phyloP scores from a whole-genome alignment of 2,329 filamentous ascomycete species.

The Diaporthe helianthi region DNA sequence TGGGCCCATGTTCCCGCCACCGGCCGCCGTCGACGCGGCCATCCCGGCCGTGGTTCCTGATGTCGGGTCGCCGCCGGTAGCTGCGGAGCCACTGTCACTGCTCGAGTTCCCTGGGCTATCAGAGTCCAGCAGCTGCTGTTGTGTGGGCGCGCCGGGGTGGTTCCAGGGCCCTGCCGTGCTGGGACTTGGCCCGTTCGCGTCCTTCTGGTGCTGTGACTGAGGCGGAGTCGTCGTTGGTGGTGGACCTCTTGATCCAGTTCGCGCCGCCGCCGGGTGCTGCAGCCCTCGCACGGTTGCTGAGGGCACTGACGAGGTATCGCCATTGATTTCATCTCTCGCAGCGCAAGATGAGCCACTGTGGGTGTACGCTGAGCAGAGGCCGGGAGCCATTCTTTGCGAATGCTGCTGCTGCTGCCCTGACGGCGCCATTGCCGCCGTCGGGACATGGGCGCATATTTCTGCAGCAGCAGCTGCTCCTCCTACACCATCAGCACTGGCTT shows the following conservation, averaged over 20 bases:
- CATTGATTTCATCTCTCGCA: constrained; percentile 7
- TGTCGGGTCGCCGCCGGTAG: constrained; percentile 33
- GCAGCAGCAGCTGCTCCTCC: neutral
- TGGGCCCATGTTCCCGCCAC: neutral
- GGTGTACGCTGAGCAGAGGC: neutral
- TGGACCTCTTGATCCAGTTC: neutral
- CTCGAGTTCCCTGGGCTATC: constrained; percentile 51
- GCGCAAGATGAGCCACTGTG: neutral
- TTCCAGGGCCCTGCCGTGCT: constrained; percentile 57
- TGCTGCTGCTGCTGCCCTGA: constrained; percentile 26
- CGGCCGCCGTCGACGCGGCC: constrained; percentile 3
- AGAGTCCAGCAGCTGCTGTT: constrained; percentile 46
- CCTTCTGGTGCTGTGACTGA: constrained; percentile 29
- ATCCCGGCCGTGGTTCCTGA: neutral
- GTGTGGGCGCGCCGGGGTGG: constrained; percentile 43
- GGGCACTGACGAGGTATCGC: neutral
- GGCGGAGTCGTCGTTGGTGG: neutral
- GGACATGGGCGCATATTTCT: neutral
- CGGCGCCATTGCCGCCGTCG: neutral
- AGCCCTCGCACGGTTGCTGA: neutral
- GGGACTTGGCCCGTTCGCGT: constrained; percentile 40
- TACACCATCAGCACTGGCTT: constrained; percentile 26
- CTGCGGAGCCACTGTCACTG: constrained; percentile 49
- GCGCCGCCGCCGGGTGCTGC: neutral
- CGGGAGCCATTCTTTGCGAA: neutral